Conservation (phyloP, 2,329 filamentous ascomycete species). For the Ceratocystis diversiconidia region DNA sequence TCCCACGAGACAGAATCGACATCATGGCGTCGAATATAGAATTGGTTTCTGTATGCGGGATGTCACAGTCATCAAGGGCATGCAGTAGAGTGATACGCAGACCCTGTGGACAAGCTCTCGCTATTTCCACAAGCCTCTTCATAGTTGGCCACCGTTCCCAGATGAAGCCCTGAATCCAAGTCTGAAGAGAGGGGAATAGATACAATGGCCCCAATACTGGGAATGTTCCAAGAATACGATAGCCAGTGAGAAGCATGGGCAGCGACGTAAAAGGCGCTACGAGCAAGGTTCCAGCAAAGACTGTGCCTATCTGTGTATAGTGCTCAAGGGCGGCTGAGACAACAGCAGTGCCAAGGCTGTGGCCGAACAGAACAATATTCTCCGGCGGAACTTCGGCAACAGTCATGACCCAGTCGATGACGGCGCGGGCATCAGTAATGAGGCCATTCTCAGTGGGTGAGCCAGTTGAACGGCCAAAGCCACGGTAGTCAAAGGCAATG, state of each 20-base stretch:
- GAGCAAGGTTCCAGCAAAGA: slow-evolving; percentile 69
- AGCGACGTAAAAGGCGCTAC: slow-evolving; percentile 68
- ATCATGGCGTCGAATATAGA: slow-evolving; percentile 47
- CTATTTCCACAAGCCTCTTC: slow-evolving; percentile 46
- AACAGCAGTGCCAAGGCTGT: slow-evolving; percentile 80
- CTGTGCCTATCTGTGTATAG: slow-evolving; percentile 44
- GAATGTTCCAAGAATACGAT: slow-evolving; percentile 62
- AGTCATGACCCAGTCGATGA: slow-evolving; percentile 58
- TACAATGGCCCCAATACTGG: slow-evolving; percentile 66
- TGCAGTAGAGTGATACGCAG: slow-evolving; percentile 63
- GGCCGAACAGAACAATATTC: slow-evolving; percentile 68
- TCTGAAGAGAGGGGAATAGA: slow-evolving; percentile 7
- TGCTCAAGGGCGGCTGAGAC: slow-evolving; percentile 59
- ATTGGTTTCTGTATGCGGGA: slow-evolving; percentile 58
- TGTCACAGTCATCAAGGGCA: slow-evolving; percentile 67
- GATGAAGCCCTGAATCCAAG: slow-evolving; percentile 42
- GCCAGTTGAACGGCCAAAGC: slow-evolving; percentile 73
- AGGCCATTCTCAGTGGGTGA: slow-evolving; percentile 65
- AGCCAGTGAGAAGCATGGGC: slow-evolving; percentile 57
- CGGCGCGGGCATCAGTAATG: slow-evolving; percentile 60
- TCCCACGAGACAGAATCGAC: slow-evolving; percentile 30
- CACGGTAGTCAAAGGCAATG: slow-evolving; percentile 81
- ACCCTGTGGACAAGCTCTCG: slow-evolving; percentile 35
- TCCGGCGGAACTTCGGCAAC: slow-evolving; percentile 49
- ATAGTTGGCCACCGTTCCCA: slow-evolving; percentile 73